Conservation (phyloP, 23 red algal species). For the Gracilaria gracilis region DNA sequence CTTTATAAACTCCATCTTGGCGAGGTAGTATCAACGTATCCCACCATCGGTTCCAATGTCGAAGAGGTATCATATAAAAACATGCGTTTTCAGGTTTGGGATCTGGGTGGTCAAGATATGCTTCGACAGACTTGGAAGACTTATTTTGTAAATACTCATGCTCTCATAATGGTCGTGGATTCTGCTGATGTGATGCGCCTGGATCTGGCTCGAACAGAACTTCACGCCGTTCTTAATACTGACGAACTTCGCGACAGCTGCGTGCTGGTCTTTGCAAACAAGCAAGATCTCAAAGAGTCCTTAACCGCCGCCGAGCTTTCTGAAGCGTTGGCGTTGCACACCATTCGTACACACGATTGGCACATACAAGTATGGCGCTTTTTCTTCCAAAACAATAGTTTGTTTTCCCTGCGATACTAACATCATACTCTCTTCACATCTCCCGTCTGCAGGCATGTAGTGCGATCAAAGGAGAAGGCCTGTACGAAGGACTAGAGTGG, state of each 20-base stretch:
- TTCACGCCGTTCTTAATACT: conserved; percentile 73
- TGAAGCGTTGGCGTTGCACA: conserved; percentile 77
- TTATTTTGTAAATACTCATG: conserved; percentile 92
- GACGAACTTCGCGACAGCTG: conserved; percentile 81
- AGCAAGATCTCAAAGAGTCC: conserved; percentile 86
- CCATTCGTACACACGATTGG: conserved; percentile 75
- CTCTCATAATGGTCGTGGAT: conserved; percentile 94
- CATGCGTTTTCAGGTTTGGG: conserved; percentile 92
- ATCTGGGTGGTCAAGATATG: conserved; percentile 90
- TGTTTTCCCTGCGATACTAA: neutral
- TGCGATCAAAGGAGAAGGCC: conserved; percentile 79
- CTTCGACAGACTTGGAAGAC: conserved; percentile 88
- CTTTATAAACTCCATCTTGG: conserved; percentile 92
- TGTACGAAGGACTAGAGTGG: conserved; percentile 94
- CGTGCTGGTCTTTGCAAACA: conserved; percentile 92
- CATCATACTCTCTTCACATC: neutral
- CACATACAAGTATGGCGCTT: conserved; percentile 52
- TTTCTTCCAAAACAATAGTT: neutral
- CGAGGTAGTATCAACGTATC: conserved; percentile 80
- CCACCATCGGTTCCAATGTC: conserved; percentile 96
- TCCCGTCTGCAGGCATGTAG: conserved; percentile 67
- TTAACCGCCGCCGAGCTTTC: conserved; percentile 74
- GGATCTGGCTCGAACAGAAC: conserved; percentile 80
- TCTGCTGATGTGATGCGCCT: conserved; percentile 80
- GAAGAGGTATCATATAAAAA: conserved; percentile 79